A percentile compares a stretch with the other conserved stretches of the same genome.
Conservation (phyloP, 257 asterid species). For the Voacanga thouarsii region DNA sequence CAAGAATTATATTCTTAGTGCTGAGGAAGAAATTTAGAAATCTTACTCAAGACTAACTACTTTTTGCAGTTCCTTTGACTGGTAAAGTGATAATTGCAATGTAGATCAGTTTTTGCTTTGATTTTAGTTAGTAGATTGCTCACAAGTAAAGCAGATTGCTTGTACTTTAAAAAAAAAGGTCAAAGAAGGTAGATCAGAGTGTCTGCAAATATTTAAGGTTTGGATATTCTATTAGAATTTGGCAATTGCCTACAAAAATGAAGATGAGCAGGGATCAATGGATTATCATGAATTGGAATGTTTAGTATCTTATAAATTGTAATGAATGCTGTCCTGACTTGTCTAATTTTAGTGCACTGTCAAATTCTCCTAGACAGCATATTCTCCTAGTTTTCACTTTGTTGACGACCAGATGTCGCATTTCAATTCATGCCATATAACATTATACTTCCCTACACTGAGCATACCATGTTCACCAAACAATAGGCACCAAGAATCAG, state of each 20-base stretch:
- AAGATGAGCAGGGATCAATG: not conserved
- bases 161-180: not conserved
- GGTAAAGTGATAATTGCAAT: not conserved
- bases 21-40: not conserved
- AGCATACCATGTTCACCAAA: not conserved
- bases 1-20: not conserved
- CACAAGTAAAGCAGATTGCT: constrained; percentile 4
- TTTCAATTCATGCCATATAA: not conserved
- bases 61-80: not conserved
- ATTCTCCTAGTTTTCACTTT: not conserved
- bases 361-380: not conserved
- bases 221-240: not conserved
- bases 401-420: not conserved
- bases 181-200: not conserved
- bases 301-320: not conserved
- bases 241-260: not conserved
- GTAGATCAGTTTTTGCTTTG: not conserved
- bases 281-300: not conserved
- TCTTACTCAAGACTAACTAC: not conserved
- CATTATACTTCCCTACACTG: not conserved
- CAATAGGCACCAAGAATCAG: not conserved
- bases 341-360: not conserved
- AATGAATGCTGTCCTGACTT: not conserved
- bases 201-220: not conserved
- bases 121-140: not conserved